Conservation (phyloP, 495 filamentous ascomycete species). For the Glonium stellatum region DNA sequence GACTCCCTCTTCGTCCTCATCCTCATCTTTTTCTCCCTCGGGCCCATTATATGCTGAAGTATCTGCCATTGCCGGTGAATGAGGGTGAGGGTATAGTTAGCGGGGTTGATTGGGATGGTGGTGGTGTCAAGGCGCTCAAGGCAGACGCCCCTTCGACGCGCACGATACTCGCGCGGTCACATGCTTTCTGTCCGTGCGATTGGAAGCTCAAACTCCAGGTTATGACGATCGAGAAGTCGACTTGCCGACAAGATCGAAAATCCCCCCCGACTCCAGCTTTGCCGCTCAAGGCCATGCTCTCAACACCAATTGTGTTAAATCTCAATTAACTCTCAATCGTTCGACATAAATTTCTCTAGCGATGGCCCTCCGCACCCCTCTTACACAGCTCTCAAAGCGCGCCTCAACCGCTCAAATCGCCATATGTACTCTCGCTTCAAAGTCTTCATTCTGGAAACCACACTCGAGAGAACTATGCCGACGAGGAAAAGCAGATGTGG, state of each 20-base stretch:
- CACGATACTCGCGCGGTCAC: background rate
- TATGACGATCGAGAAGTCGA: too few species aligned
- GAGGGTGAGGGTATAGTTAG: background rate
- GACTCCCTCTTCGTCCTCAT: constrained; percentile 51
- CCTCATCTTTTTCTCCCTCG: constrained; percentile 49
- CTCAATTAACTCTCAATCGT: background rate
- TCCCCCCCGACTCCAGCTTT: background rate
- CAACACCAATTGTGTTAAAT: background rate
- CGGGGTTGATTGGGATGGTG: background rate
- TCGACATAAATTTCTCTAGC: background rate
- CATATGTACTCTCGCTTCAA: constrained; percentile 5
- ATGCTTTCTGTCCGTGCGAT: background rate
- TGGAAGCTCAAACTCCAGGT: too few species aligned
- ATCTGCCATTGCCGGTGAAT: constrained; percentile 19
- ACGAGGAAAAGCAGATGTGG: constrained; percentile 44
- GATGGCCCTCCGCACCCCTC: constrained; percentile 2
- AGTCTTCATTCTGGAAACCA: constrained; percentile 38
- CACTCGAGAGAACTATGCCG: constrained; percentile 33
- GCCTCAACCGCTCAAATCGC: constrained; percentile 20
- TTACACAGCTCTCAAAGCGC: constrained; percentile 24
- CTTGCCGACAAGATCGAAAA: background rate
- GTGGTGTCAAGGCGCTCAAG: background rate
- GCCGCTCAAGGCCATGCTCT: background rate
- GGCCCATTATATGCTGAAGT: constrained; percentile 15
- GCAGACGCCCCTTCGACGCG: background rate